Base-by-base conservation (phyloP, 2,329 filamentous ascomycete genomes). In the Phaeosphaeria sp. region DNA sequence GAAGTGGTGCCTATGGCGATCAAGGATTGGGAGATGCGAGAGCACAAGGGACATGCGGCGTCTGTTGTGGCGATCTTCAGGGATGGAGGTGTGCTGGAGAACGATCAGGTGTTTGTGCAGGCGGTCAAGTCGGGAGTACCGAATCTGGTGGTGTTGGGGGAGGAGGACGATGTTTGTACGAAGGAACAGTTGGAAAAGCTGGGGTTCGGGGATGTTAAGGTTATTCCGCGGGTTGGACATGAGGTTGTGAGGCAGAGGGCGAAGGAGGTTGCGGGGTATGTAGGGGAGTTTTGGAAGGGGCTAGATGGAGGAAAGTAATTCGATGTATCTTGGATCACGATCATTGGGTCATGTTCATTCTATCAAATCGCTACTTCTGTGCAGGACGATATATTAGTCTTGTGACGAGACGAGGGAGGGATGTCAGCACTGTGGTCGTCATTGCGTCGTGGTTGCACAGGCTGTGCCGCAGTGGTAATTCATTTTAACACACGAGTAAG, bases 1-100 rank as follows among this genome's bases (percentile, higher is more conserved):
- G 78, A 83, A 42, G 67, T 85, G 0, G 82, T 84, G 1, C 79
- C 82, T 0, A 75, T 81, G 56, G 82, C 81, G 0, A 64, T 86
- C 1, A 68, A 75, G n/a, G 76, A 77, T 0, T 86, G 84, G 84
- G 74, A 85, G 64, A 74, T 79, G 66, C 67, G 61, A 9, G 65
- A 81, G 6, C 83, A 86, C 61, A 21, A n/a, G 22, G 49, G 49
- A n/a, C 49, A 51, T 51, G 17, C 24, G 21, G 49, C 49, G 21
- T 40, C 49, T 44, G 36, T 51, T 30, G 40, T 51, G 15, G 49
- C 39, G 24, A 36, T 51, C 8, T 73, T 84, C 6, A 74, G 82
- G 43, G 80, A 86, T 47, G 83, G 78, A 0, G 78, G 78, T 0
- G 74, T 80, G 1, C 62, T 79, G 52, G 81, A 81, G 65, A 62